A percentile compares a stretch with the other conserved stretches of the same genome.
Evolutionary conservation across 768 basidiomycete species (phyloP).

Genomic region (Agaricus subrufescens): DNA sequence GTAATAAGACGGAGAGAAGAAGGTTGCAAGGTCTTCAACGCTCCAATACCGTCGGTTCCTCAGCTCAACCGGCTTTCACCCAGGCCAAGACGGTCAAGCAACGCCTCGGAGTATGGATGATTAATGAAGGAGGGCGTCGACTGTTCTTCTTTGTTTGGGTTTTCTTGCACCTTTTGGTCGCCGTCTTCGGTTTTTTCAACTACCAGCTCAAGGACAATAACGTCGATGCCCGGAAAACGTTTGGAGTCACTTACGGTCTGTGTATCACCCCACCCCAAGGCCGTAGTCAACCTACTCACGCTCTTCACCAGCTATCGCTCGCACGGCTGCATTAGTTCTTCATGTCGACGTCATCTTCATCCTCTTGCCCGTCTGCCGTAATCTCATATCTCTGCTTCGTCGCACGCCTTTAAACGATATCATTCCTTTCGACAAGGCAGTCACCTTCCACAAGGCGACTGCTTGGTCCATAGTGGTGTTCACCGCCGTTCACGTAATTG

Average conservation of each 20-base stretch:
- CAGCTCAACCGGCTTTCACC: conserved; percentile 23
- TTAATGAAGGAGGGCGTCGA: conserved; percentile 81
- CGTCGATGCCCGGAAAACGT: conserved; percentile 55
- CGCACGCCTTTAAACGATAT: conserved; percentile 79
- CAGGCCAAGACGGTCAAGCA: conserved; percentile 34
- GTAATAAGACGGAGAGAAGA: conserved; percentile 82
- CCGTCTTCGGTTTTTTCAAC: conserved; percentile 70
- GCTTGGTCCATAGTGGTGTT: conserved; percentile 87
- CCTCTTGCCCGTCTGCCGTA: conserved; percentile 91
- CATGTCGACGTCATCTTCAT: conserved; percentile 93
- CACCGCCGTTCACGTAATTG: conserved; percentile 68
- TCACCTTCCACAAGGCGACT: conserved; percentile 86
- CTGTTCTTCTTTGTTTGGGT: conserved; percentile 82
- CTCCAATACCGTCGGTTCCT: conserved; percentile 34
- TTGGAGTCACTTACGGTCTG: conserved; percentile 77
- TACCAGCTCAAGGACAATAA: conserved; percentile 81
- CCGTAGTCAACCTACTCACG: conserved; percentile 27
- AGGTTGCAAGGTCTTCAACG: conserved; percentile 85
- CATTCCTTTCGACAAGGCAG: conserved; percentile 92
- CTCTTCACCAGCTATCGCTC: conserved; percentile 66
- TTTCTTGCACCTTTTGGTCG: conserved; percentile 74
- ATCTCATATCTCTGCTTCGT: conserved; percentile 87
- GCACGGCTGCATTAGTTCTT: conserved; percentile 83
- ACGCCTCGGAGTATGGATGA: conserved; percentile 78
- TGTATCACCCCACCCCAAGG: conserved; percentile 19